These are phyloP conservation scores for Phytopythium montanum DNA, from an alignment of 352 stramenopile species.

Conservation along the genomic window DNA sequence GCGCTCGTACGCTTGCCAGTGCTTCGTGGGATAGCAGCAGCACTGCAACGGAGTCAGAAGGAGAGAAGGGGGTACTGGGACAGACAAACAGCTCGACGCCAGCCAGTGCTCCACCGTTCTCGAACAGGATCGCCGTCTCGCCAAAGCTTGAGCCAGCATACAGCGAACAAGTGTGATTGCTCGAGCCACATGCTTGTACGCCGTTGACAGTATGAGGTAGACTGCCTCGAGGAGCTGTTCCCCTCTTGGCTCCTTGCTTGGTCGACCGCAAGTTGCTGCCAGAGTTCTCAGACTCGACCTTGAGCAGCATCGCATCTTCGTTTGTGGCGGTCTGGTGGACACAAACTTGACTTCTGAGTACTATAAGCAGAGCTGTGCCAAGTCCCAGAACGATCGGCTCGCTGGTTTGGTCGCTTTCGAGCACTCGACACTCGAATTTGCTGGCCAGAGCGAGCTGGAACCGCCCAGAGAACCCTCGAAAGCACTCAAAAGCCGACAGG, in stretches of 20 bases:
- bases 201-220: background rate
- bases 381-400: background rate
- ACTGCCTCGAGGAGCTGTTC: background rate
- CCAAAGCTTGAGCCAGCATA: conserved; percentile 31
- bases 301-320: conserved; percentile 16
- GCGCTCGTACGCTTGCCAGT: conserved; percentile 14
- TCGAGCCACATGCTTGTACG: background rate
- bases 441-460: conserved; percentile 23
- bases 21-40: conserved; percentile 26
- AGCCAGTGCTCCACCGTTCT: conserved; percentile 4
- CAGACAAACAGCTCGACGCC: conserved; percentile 22
- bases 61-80: background rate
- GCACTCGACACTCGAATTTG: conserved; percentile 20
- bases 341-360: conserved; percentile 37
- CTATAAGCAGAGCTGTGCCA: conserved; percentile 22
- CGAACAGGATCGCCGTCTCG: conserved; percentile 17
- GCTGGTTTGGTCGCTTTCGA: background rate
- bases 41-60: background rate
- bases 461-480: conserved; percentile 26
- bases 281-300: background rate
- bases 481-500: conserved; percentile 33
- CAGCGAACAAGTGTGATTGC: conserved; percentile 36
- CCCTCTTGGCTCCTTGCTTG: background rate
- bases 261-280: background rate
- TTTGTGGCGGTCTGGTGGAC: conserved; percentile 17